Evolutionary conservation across 2,329 filamentous ascomycete species (phyloP), one percentile per base, ranked within the genome.

Genomic region (Verticillium nubilum): DNA sequence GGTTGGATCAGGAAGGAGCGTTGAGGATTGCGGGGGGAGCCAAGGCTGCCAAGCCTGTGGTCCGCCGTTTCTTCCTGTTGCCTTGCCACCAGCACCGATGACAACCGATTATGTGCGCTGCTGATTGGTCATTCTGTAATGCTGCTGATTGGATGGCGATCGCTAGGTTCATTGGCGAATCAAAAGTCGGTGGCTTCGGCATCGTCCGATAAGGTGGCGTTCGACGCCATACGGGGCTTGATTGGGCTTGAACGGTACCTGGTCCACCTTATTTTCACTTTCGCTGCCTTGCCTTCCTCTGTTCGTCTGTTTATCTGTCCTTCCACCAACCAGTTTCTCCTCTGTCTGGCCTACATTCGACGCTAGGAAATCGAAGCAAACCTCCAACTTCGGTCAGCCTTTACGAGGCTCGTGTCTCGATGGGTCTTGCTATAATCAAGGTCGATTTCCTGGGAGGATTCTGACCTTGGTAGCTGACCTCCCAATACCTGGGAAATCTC

Each of bases 41-140:
- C 61, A 62, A 62, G 61, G 57, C 25, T 57, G 61, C 61, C 61
- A 62, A 62, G 61, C 59, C 57, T 61, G 19, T 47, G 19, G n/a
- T 25, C 29, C 4, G 37, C 37, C 37, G 37, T 47, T 6, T 47
- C n/a, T 47, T 25, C 37, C 37, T 47, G 37, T 47, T 47, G 37
- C 37, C 37, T 47, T 23, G 37, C 37, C 19, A 47, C 37, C 37
- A 47, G 37, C 37, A 10, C 37, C 37, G 37, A 47, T 47, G 37
- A 47, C 37, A 23, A 47, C 37, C n/a, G 37, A 47, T 47, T 47
- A 47, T 23, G n/a, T 25, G 37, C n/a, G 37, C 19, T 23, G 37
- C 19, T 47, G 37, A 47, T 47, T 47, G 37, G 37, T 9, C 7
- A 19, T 25, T 6, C 12, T 2, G 9, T n/a, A 6, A 3, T 7